Evolutionary conservation across 805 yeast species (phyloP), one percentile per base, ranked within the genome.

Genomic region (Teunomyces funiuensis): DNA sequence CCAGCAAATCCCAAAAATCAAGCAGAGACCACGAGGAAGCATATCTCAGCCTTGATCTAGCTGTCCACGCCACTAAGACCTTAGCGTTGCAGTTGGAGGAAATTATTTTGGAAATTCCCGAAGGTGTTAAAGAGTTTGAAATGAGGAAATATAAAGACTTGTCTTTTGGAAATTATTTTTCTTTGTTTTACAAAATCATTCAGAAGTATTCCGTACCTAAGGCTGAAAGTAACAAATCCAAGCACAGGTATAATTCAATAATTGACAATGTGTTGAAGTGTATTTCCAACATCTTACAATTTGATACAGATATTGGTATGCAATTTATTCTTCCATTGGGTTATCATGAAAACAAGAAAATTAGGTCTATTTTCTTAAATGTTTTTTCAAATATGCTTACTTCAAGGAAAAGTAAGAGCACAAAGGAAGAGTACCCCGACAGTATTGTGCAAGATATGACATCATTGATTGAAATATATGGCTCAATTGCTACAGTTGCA

Each of bases 241-340:
- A 66, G 50, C 85, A 83, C 53, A 82, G 84, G 53, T 66, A 79
- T 9, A 69, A 76, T 17, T 60, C 66, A 6, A 70, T 88, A 22
- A 74, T 80, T 14, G 86, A 83, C 14, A 79, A 82, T 58, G 79
- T 83, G 8, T 77, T 87, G 40, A 65, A 69, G 16, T 80, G 86
- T 15, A 67, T 88, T 37, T 80, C 89, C 2, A 85, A 85, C 49
- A 60, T 88, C 39, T 68, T 88, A 34, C 81, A 78, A 50, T 74
- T 87, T 3, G 88, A 88, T 52, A 80, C 83, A 5, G 88, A 83
- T 41, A 81, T 85, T 17, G 95, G 96, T 6, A 65, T 88, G 52
- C 80, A 79, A 39, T 79, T 78, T 58, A 88, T 90, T 2, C 59
- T 88, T 11, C 89, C 93, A 0, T 73, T 88, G 57, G 93, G 95